Evolutionary conservation across 2,329 filamentous ascomycete genomes (phyloP), one percentile per base, ranked within the genome.

Genomic region (Botryotinia globosa): DNA sequence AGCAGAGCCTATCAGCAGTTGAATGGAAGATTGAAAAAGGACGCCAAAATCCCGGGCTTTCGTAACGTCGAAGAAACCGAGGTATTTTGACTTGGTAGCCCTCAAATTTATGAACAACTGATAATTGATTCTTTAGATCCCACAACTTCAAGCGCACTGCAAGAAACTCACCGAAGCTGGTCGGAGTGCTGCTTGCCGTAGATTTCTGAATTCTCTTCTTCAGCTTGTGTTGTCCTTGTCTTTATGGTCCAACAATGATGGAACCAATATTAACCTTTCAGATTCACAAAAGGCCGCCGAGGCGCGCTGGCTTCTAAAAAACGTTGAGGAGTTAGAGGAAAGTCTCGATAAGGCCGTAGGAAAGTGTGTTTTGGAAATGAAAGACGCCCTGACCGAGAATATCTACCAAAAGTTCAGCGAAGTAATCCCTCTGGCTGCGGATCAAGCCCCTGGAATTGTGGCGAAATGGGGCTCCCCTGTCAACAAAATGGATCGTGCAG

Each of bases 1-100:
- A 87, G 86, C 64, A 82, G 86, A 62, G 89, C 86, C 0, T 92
- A 90, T 71, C 89, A 92, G 76, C 88, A 89, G 76, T 80, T 91
- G n/a, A 82, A 83, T 56, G 87, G 86, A 1, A 83, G 87, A 5
- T 77, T 90, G 14, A 78, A 82, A 69, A 85, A 86, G 61, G 89
- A 91, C 70, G 80, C 82, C 2, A 76, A 81, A 18, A 83, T 88
- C 2, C 80, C 83, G 20, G 88, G 89, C 0, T 92, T 90, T 77
- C 79, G 80, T 1, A 79, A 81, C 5, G 58, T 82, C 0, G 83
- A 87, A 3, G 85, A 91, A 73, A 91, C 89, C 0, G 88, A 87
- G 72, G 76, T 82, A 75, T 42, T 64, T 39, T 16, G 22, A n/a
- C 34, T 37, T 14, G 20, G 7, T n/a, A n/a, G 12, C 34, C 25